Percentiles rank a stretch among this genome's conserved stretches.
phyloP scores from a whole-genome alignment of 768 basidiomycete genomes.

The Leccinum incarnatum region DNA sequence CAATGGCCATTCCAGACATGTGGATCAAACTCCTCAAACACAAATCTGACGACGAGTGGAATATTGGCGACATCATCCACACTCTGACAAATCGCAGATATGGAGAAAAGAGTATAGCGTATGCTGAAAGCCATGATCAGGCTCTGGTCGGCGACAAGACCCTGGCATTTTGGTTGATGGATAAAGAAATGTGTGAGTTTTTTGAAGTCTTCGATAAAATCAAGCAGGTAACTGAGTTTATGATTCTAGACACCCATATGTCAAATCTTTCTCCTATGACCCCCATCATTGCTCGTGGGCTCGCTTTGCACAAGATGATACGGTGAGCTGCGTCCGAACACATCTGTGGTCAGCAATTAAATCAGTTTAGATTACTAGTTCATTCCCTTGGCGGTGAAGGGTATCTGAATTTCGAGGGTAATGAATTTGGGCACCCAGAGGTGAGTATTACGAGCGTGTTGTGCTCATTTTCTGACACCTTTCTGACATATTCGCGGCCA shows the following conservation, averaged over 20 bases:
- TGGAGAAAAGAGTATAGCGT: conserved; percentile 88
- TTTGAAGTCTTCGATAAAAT: conserved; percentile 6
- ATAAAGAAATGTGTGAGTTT: conserved; percentile 97
- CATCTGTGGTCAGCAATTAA: background rate
- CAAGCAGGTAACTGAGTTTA: background rate
- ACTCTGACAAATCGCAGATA: conserved; percentile 88
- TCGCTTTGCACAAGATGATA: conserved; percentile 97
- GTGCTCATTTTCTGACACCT: background rate
- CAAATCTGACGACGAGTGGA: conserved; percentile 81
- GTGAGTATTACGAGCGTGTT: conserved; percentile 36
- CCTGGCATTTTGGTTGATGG: conserved; percentile 99
- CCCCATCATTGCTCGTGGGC: conserved; percentile 79
- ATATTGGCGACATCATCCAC: conserved; percentile 80
- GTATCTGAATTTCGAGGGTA: conserved; percentile 96
- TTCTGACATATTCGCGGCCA: background rate
- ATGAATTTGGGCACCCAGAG: conserved; percentile 98
- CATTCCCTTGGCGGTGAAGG: conserved; percentile 96
- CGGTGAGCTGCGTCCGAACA: conserved; percentile 47
- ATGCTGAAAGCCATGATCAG: conserved; percentile 97
- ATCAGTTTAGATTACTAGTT: conserved; percentile 64
- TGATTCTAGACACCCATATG: conserved; percentile 81
- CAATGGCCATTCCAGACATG: conserved; percentile 99
- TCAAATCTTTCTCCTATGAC: conserved; percentile 83
- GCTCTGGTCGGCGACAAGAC: conserved; percentile 99
- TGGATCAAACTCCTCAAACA: conserved; percentile 99